Evolutionary conservation across 495 filamentous ascomycete genomes (phyloP).

Genomic region (Hypoxylon subgilvum): DNA sequence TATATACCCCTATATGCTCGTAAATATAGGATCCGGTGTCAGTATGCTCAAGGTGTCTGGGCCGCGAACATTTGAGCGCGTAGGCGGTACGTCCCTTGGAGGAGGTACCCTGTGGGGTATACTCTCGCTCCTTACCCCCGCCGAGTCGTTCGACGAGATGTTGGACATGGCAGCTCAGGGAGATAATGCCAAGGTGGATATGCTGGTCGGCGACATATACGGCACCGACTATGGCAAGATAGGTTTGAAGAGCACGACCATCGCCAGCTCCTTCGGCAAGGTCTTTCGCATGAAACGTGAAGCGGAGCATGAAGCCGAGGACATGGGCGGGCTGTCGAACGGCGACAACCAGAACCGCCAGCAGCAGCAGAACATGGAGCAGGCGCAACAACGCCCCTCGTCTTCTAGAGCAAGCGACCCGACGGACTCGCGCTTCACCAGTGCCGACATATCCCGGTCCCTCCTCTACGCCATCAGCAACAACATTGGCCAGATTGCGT

Average conservation of each 20-base stretch:
- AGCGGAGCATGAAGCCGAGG: slow-evolving; percentile 78
- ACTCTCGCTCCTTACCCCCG: slow-evolving; percentile 85
- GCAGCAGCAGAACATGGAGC: slow-evolving; percentile 19
- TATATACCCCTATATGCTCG: slow-evolving; percentile 94
- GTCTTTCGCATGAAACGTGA: slow-evolving; percentile 83
- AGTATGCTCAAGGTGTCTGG: slow-evolving; percentile 98
- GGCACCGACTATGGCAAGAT: slow-evolving; percentile 95
- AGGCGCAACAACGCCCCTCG: slow-evolving; percentile 21
- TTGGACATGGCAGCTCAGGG: slow-evolving; percentile 90
- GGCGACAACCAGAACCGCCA: slow-evolving; percentile 49
- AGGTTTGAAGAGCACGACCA: slow-evolving; percentile 88
- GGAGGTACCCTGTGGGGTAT: slow-evolving; percentile 97
- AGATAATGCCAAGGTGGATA: slow-evolving; percentile 91
- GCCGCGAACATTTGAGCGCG: slow-evolving; percentile 80
- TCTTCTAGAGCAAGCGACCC: slow-evolving; percentile 21
- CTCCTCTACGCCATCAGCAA: slow-evolving; percentile 87
- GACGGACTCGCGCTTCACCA: slow-evolving; percentile 47
- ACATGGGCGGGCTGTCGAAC: slow-evolving; percentile 66
- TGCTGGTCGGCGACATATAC: slow-evolving; percentile 98
- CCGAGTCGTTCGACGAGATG: slow-evolving; percentile 93
- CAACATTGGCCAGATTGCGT: slow-evolving; percentile 98
- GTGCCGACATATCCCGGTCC: slow-evolving; percentile 59
- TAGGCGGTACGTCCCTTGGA: slow-evolving; percentile 92
- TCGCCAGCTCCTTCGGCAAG: slow-evolving; percentile 95
- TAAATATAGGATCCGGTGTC: slow-evolving; percentile 98